These are phyloP conservation scores for Candida fluviatilis DNA, from an alignment of 805 yeast genomes.

Conservation along the genomic window DNA sequence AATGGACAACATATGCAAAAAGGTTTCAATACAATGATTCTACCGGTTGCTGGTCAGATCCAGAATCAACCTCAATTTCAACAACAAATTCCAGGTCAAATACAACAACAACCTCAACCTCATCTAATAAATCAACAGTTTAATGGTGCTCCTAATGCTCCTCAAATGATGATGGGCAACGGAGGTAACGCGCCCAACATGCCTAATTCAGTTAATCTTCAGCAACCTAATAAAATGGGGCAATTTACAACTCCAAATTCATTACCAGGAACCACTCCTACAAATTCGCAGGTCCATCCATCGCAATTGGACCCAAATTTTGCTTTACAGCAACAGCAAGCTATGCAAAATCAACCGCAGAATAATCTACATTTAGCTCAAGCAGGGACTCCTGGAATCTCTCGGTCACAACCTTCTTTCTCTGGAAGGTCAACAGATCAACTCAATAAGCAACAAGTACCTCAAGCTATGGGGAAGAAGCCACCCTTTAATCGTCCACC, in stretches of 20 bases:
- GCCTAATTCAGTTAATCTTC: constrained; percentile 6
- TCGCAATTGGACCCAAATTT: constrained; percentile 25
- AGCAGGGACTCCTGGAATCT: constrained; percentile 3
- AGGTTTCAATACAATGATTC: neutral
- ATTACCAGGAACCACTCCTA: constrained; percentile 13
- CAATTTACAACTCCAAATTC: constrained; percentile 22
- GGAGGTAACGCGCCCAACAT: constrained; percentile 9
- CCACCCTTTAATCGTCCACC: constrained; percentile 11
- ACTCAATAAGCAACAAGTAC: constrained; percentile 3
- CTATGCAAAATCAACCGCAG: constrained; percentile 12
- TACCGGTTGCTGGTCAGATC: neutral
- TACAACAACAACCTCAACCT: neutral
- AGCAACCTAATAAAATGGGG: constrained; percentile 7
- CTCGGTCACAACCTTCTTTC: neutral
- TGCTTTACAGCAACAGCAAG: constrained; percentile 17
- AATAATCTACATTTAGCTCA: constrained; percentile 4
- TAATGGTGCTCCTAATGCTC: constrained; percentile 1
- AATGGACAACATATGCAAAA: neutral
- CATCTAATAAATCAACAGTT: neutral
- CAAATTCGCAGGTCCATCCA: constrained; percentile 24
- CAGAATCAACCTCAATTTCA: constrained; percentile 1
- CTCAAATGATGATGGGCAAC: constrained; percentile 8
- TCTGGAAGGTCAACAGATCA: constrained; percentile 1
- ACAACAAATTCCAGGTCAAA: constrained; percentile 2
- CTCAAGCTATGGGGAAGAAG: constrained; percentile 2